Evolutionary conservation across 2,329 filamentous ascomycete species (phyloP), one percentile per base, ranked within the genome.

Genomic region (Botrytis porri): DNA sequence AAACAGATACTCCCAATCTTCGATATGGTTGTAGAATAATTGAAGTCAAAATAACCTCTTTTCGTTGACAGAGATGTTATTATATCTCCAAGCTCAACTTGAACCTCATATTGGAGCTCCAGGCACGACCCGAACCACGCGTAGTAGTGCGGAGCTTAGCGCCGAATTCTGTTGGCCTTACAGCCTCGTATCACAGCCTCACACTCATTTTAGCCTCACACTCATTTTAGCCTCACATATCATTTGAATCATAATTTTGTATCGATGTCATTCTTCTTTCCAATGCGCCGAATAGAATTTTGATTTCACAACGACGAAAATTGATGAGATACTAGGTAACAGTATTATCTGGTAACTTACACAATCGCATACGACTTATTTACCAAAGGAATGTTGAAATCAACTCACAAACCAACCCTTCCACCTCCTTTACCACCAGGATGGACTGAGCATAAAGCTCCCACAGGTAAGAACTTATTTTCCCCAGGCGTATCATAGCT

Each of bases 371-470:
- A n/a, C n/a, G 14, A 41, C 1, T 57, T n/a, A 5, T 43, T 75
- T 77, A 74, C 66, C 43, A 41, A 45, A 18, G 75, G 67, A 37
- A 94, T 94, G 92, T 84, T 95, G 66, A 94, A 90, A 80, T 93
- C 92, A 32, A 95, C 93, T n/a, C 90, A 95, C 82, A 89, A 88
- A 74, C 86, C 89, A 35, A 86, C 87, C 16, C 69, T 75, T 35
- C 76, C 73, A 20, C 85, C 88, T 63, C 89, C 92, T 51, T 85
- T 98, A 0, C 91, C 90, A 41, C 86, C 90, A 61, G 94, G 93
- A 75, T 98, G 95, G 95, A 93, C 92, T n/a, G 93, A 97, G 82
- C 94, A 98, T 83, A 95, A 91, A 83, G 94, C 95, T 70, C 95
- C 94, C 9, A 91, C 92, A 69, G 89, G 71, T 73, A 62, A 10